phyloP scores from a whole-genome alignment of 257 asterid genomes.

The Solanum piurae region DNA sequence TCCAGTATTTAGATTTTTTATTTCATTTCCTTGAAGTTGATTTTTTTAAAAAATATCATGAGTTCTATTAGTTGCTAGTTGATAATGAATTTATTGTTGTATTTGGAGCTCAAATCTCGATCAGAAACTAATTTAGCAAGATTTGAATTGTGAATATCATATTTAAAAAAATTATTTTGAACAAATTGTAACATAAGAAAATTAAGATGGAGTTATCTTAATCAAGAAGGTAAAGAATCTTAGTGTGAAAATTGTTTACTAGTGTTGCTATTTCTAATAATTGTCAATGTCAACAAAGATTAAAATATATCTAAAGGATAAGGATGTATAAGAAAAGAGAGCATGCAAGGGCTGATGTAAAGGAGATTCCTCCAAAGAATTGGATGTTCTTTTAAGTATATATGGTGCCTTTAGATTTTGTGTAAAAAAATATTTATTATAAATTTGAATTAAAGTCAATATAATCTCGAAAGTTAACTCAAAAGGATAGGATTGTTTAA shows the following conservation, averaged over 20 bases:
- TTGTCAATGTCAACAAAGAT: not conserved
- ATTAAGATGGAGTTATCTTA: not conserved
- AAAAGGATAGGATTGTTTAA: no score
- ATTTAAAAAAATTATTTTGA: not conserved
- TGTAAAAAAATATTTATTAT: not conserved
- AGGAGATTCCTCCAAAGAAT: not conserved
- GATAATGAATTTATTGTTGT: not conserved
- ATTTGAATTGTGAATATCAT: not conserved
- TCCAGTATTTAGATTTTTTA: not conserved
- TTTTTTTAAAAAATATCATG: accelerated
- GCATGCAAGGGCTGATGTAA: not conserved
- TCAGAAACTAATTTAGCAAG: not conserved
- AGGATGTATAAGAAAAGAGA: not conserved
- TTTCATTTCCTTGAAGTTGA: not conserved
- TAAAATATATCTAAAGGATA: not conserved
- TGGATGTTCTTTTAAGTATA: not conserved
- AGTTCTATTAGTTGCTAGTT: not conserved
- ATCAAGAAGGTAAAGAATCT: not conserved
- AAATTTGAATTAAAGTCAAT: not conserved
- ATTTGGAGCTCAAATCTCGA: not conserved
- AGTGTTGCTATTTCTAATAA: not conserved
- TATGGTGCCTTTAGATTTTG: not conserved
- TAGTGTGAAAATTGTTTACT: not conserved
- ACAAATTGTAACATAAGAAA: not conserved
- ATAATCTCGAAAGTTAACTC: no score